These are phyloP conservation scores for Malassezia dermatis DNA, from an alignment of 1,284 basidiomycete genomes.

Conservation along the genomic window DNA sequence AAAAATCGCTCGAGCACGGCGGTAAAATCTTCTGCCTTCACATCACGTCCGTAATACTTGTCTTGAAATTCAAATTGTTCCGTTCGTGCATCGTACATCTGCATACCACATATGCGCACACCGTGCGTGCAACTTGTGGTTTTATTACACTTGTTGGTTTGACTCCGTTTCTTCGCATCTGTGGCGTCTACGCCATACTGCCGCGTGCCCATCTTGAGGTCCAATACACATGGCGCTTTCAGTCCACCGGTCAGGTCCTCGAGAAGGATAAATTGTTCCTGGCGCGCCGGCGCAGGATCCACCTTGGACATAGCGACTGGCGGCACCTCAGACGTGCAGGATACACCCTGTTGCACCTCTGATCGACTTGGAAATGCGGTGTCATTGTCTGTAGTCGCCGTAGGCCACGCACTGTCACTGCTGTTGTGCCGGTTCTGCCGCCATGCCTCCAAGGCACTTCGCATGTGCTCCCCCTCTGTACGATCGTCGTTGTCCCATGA, in stretches of 20 bases:
- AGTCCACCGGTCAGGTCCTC: constrained; percentile 93
- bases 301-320: background rate
- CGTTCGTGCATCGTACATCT: constrained; percentile 56
- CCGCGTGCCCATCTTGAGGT: constrained; percentile 96
- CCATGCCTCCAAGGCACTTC: background rate
- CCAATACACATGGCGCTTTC: constrained; percentile 86
- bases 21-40: constrained; percentile 74
- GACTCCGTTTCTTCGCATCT: constrained; percentile 83
- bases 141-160: constrained; percentile 92
- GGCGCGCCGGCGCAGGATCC: constrained; percentile 51
- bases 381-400: background rate
- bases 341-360: background rate
- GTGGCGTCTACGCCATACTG: constrained; percentile 97
- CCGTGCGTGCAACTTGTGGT: constrained; percentile 85
- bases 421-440: background rate
- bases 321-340: background rate
- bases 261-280: constrained; percentile 97
- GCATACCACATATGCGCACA: constrained; percentile 94
- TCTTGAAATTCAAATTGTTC: constrained; percentile 82
- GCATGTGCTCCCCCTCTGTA: background rate
- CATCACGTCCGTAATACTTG: constrained; percentile 89
- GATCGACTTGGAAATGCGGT: background rate
- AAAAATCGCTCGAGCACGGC: constrained; percentile 73
- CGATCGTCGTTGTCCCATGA: constrained; percentile 23
- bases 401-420: background rate